Conservation (phyloP, 2,329 filamentous ascomycete genomes). For the Parascedosporium putredinis region DNA sequence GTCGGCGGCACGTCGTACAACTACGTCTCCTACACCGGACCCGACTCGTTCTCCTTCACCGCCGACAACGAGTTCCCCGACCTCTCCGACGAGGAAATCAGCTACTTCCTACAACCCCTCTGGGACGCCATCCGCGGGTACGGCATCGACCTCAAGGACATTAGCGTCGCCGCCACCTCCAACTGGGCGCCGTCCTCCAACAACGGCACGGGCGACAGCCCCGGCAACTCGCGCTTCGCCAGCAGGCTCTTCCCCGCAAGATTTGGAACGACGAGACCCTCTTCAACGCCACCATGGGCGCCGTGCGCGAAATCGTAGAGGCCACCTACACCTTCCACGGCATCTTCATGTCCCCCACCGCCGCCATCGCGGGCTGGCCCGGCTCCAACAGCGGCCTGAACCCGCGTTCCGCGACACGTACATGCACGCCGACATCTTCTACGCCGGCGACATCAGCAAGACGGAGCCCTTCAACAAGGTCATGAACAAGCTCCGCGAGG, state of each 20-base stretch:
- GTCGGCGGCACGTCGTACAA: conserved; percentile 25
- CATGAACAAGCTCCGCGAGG: conserved; percentile 20
- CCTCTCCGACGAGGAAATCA: conserved; percentile 20
- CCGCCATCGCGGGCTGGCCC: conserved; percentile 20
- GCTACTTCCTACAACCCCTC: conserved; percentile 30
- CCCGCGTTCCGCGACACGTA: conserved; percentile 32
- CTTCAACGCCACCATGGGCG: conserved; percentile 17
- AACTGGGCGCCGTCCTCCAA: conserved; percentile 9
- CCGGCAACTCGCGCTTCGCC: conserved; percentile 19
- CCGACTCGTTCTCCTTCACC: conserved; percentile 16
- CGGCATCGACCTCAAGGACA: conserved; percentile 17
- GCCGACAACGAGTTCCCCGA: conserved; percentile 23
- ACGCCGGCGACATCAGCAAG: conserved; percentile 12
- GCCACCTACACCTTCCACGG: conserved; percentile 23
- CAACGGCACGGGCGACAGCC: conserved; percentile 17
- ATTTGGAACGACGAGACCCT: conserved; percentile 17
- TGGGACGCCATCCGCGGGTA: conserved; percentile 15
- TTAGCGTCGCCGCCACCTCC: conserved; percentile 13
- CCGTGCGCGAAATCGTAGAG: conserved; percentile 26
- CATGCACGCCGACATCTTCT: conserved; percentile 22
- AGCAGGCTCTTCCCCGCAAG: conserved; percentile 21
- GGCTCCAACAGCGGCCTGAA: conserved; percentile 24
- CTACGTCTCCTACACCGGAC: conserved; percentile 18
- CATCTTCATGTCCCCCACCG: conserved; percentile 20
- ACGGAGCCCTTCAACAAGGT: conserved; percentile 15